Base-by-base conservation (phyloP, 176 grass and related monocot species). In the Bothriochloa decipiens region DNA sequence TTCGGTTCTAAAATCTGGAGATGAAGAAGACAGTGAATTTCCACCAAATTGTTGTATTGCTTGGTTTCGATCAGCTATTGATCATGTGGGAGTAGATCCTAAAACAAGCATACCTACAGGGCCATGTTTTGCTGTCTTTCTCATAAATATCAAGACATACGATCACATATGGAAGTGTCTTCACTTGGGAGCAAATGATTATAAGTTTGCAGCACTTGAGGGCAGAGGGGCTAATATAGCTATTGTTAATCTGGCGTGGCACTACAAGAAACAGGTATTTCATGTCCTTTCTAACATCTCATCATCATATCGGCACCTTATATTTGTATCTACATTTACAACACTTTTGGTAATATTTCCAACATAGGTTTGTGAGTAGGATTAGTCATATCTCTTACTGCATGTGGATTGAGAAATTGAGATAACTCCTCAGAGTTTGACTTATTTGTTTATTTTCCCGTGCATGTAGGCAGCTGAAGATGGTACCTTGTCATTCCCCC, bases 81-180 rank as follows among this genome's bases (percentile, higher is more conserved):
- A n/a, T n/a, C 80, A 66, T 27, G 18, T 66, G 50, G 65, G 67
- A 27, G 35, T 40, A n/a, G 40, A 76, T 47, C 20, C 39, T 18
- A 0, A 61, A 72, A 75, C 68, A 18, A 46, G 82, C 27, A 27
- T 36, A 0, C 33, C 35, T 23, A 11, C 14, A 49, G 58, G 6
- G 23, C 39, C 65, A 40, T n/a, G 82, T 18, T 92, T 84, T 92
- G 80, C 46, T 39, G 80, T 89, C 13, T 87, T 66, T 66, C 76
- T 92, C 11, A 33, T 92, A 26, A 92, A 89, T 53, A 81, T 52
- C 42, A 81, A 27, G 33, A 92, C 91, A 25, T 89, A 83, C 27
- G 32, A 28, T 23, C 75, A 45, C 13, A 89, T 87, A 17, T 87
- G 75, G 80, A 87, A 61, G 70, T 74, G 75, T 65, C 75, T 89